Evolutionary conservation across 1,284 basidiomycete genomes (phyloP), one percentile per base, ranked within the genome.

Genomic region (Farysia itapuensis): DNA sequence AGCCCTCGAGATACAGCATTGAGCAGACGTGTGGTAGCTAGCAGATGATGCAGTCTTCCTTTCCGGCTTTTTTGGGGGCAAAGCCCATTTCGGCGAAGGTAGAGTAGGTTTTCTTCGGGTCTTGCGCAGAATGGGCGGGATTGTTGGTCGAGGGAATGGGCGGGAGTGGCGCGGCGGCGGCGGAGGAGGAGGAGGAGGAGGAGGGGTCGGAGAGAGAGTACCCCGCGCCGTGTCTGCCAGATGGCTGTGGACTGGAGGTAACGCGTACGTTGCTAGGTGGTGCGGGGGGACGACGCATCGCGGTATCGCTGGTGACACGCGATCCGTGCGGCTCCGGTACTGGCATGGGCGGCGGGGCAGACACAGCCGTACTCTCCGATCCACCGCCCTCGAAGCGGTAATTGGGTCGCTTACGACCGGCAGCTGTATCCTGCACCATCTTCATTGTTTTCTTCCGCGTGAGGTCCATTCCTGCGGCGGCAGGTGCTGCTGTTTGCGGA

Each of bases 11-110:
- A n/a, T n/a, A n/a, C n/a, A n/a, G n/a, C n/a, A n/a, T n/a, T n/a
- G n/a, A n/a, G n/a, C n/a, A n/a, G n/a, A n/a, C n/a, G n/a, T n/a
- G n/a, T n/a, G n/a, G n/a, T n/a, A n/a, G n/a, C 31, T 40, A 63
- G 38, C 32, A 39, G 26, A 67, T 42, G 7, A 51, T 78, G 79
- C 89, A 93, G 0, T 89, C 86, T 73, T 89, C 85, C 20, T 88
- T 83, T 69, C 89, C 84, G 36, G 83, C 82, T 66, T 86, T 87
- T 31, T 81, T 83, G 14, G 85, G 84, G 36, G 84, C 81, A 67
- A 90, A 86, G 0, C 90, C 90, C 90, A 94, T 93, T 80, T 94
- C 91, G 25, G 86, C 87, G 78, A 94, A 95, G 33, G 89, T 93
- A 68, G 86, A 81, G 2, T 88, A 85, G 2, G 77, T 77, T 7